Evolutionary conservation across 75 land plant genomes (phyloP).

Genomic region (Gnetum montanum): DNA sequence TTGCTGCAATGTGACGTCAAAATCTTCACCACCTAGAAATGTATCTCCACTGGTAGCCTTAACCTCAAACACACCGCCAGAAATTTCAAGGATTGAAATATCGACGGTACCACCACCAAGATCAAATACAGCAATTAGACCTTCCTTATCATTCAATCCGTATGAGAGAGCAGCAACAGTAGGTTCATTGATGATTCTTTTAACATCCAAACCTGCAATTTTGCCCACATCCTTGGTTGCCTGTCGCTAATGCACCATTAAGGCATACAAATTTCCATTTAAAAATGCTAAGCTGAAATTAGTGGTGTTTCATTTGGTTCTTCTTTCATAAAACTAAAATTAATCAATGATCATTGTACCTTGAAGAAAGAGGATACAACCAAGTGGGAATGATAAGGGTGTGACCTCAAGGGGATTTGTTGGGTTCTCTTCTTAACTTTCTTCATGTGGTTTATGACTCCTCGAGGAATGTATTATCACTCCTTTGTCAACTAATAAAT

Average conservation of each 20-base stretch:
- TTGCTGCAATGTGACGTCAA: constrained; percentile 43
- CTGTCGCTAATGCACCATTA: constrained; percentile 67
- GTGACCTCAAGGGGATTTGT: too few relatives aligned
- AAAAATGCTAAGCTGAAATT: too few relatives aligned
- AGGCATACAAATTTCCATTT: too few relatives aligned
- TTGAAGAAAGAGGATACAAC: too few relatives aligned
- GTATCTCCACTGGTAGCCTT: constrained; percentile 68
- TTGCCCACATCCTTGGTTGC: constrained; percentile 74
- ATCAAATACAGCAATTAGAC: constrained; percentile 59
- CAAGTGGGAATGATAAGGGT: too few relatives aligned
- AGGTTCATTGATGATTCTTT: constrained; percentile 59
- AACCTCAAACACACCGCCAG: constrained; percentile 69
- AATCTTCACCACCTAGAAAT: constrained; percentile 61
- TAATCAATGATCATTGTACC: too few relatives aligned
- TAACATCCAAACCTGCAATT: constrained; percentile 62
- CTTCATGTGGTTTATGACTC: too few relatives aligned
- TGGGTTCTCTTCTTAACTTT: too few relatives aligned
- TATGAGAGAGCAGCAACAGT: constrained; percentile 70
- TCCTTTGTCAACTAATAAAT: too few relatives aligned
- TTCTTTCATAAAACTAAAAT: too few relatives aligned
- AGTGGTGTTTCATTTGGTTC: too few relatives aligned
- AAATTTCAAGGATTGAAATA: constrained; percentile 58
- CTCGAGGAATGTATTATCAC: too few relatives aligned
- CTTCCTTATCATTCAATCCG: constrained; percentile 62
- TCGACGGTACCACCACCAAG: constrained; percentile 72